Conservation (phyloP, 352 stramenopile species). For the Pythium aristosporum region DNA sequence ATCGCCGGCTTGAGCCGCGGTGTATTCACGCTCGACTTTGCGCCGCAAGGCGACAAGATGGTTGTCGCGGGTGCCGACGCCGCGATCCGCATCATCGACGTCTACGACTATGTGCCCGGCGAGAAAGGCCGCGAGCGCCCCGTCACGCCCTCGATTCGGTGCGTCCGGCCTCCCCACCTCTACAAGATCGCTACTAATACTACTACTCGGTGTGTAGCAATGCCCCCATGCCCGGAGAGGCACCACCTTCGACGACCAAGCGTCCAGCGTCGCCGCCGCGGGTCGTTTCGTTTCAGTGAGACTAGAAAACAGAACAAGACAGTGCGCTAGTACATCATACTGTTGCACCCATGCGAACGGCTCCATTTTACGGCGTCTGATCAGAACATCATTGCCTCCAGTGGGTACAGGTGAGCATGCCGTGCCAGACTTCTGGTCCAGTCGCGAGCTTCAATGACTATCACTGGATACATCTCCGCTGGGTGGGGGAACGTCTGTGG, state of each 20-base stretch:
- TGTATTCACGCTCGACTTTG: constrained; percentile 88
- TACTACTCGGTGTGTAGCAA: constrained; percentile 32
- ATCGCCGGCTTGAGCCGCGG: constrained; percentile 78
- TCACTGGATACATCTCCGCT: not conserved
- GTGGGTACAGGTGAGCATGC: no score
- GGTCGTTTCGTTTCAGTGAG: constrained; percentile 37
- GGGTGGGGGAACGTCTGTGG: not conserved
- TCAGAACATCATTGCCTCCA: not conserved
- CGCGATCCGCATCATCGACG: constrained; percentile 89
- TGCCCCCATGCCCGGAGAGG: constrained; percentile 48
- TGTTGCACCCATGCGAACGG: no score
- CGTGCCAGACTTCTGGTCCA: not conserved
- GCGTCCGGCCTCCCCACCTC: no score
- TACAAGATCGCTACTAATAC: no score
- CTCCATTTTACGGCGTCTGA: no score
- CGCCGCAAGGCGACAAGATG: constrained; percentile 71
- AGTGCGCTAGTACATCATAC: no score
- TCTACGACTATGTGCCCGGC: constrained; percentile 74
- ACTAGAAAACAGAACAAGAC: not conserved
- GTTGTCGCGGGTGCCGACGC: constrained; percentile 83
- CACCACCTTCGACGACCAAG: constrained; percentile 35
- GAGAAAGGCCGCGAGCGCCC: constrained; percentile 71
- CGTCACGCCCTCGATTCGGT: constrained; percentile 62
- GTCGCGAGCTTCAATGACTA: not conserved
- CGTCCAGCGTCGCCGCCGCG: constrained; percentile 52